These are phyloP conservation scores for Castanea mollissima DNA, from an alignment of 306 rosid species.

Conservation along the genomic window DNA sequence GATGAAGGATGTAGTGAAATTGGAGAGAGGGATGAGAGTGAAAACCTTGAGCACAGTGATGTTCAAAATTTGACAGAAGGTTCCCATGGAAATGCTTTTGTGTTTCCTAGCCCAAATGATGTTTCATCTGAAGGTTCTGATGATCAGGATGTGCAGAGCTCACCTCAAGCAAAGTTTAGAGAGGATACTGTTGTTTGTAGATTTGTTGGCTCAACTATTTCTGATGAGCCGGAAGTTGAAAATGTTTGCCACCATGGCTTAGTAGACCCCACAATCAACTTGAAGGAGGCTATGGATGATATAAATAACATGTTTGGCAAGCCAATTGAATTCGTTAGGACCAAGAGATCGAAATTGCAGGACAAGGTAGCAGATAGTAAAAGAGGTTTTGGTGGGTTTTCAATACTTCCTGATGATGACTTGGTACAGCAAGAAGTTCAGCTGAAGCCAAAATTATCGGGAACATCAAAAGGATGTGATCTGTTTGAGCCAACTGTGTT, in stretches of 20 bases:
- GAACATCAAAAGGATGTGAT: conserved; percentile 47
- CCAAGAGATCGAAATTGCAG: conserved; percentile 50
- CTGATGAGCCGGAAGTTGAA: conserved; percentile 79
- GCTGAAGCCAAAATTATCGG: conserved; percentile 33
- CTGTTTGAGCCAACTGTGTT: conserved; percentile 77
- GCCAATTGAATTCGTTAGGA: conserved; percentile 82
- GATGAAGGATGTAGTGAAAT: conserved; percentile 41
- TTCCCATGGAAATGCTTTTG: conserved; percentile 43
- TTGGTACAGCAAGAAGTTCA: conserved; percentile 35
- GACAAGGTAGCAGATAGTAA: conserved; percentile 48
- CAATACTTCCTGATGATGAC: conserved; percentile 83
- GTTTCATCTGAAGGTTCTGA: conserved; percentile 43
- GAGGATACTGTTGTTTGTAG: conserved; percentile 89
- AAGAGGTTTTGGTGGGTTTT: conserved; percentile 57
- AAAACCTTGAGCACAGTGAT: conserved; percentile 21
- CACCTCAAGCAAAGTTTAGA: conserved; percentile 52
- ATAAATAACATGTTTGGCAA: conserved; percentile 95
- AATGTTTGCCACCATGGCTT: conserved; percentile 95
- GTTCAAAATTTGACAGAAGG: conserved; percentile 33
- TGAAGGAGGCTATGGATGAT: conserved; percentile 96
- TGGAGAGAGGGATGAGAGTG: conserved; percentile 27
- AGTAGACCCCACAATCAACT: conserved; percentile 90
- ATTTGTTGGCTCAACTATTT: conserved; percentile 90
- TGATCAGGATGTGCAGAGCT: conserved; percentile 35
- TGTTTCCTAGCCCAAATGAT: conserved; percentile 66